Base-by-base conservation (phyloP, 2,329 filamentous ascomycete genomes). In the Diaporthe vaccinii region DNA sequence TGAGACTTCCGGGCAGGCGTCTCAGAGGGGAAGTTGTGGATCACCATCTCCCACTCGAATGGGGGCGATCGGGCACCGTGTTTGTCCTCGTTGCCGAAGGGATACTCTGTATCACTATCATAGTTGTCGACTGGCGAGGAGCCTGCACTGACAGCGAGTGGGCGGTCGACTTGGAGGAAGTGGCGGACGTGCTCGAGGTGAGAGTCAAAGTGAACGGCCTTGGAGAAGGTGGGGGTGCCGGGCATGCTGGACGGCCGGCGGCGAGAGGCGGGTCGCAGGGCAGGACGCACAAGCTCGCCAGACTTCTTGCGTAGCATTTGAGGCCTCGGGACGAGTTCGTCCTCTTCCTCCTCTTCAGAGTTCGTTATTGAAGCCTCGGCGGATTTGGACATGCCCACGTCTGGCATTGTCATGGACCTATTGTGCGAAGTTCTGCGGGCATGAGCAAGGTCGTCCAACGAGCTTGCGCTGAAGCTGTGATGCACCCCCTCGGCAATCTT, bases 221-320 rank as follows among this genome's bases (percentile, higher is more conserved):
- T 99, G 79, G 93, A 94, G 82, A 96, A 98, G 12, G 96, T 97
- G 0, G 97, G 97, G 0, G 97, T 99, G 73, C 97, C 97, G 12
- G 97, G 97, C 95, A 98, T 98, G 86, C 96, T 98, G 4, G 95
- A 98, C 0, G 96, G 96, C 75, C 97, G 91, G 78, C 95, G 90
- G 78, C 91, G 90, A n/a, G 94, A 94, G 17, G 94, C 88, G 53
- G 93, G 92, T 69, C 97, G 92, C 70, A 99, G 90, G 28, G 97
- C 97, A 17, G 97, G 97, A 80, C 97, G 93, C 75, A 99, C 97
- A 49, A 99, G 89, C 85, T 99, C 97, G 46, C 97, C 97, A 53
- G 97, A 98, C 89, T 99, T 99, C 87, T 99, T 99, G 80, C 97
- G 93, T 15, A 99, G 92, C 92, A 98, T 97, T 72, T 92, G 92